Base-by-base conservation (phyloP, 768 basidiomycete genomes). In the Trametes coccinea region DNA sequence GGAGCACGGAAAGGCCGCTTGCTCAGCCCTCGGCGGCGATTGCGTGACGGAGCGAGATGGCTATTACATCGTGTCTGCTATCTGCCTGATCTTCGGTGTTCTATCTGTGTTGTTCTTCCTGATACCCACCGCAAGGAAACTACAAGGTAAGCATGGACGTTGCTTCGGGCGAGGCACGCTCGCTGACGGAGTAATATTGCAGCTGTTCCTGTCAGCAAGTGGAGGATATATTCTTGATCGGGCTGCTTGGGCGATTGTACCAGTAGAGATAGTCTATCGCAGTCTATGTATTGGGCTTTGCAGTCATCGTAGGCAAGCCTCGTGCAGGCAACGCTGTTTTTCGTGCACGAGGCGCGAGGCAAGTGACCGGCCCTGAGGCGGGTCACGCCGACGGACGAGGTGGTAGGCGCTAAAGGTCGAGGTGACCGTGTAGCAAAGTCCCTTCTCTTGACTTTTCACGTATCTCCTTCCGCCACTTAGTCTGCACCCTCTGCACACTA, bases 41-140 rank as follows among this genome's bases (percentile, higher is more conserved):
- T 99, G 97, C 73, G 78, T 90, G 51, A 92, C 88, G 1, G 86
- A 92, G 73, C 82, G 82, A 27, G 97, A 99, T 74, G 97, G 97
- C 10, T 98, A 96, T 75, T 98, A 95, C 74, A 82, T 86, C 60
- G 85, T 95, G 53, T 90, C 89, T 31, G 82, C 74, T 5, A 70
- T 93, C n/a, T 97, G 95, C 76, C 78, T 97, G 65, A 69, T 75
- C 6, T 79, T 94, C 44, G 96, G 94, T n/a, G 79, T 88, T 16
- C 56, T 86, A 1, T 80, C 93, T 67, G 77, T 98, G 41, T 68
- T 94, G 43, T 76, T 79, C 43, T 95, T 88, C 71, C 89, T 96
- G 59, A 78, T 90, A 34, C 96, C 96, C 11, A 92, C 89, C 0
- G 93, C 93, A 9, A 83, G 84, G 61, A 88, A 80, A 73, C 76